Conservation (phyloP, 495 filamentous ascomycete genomes). For the Xylaria grammica region DNA sequence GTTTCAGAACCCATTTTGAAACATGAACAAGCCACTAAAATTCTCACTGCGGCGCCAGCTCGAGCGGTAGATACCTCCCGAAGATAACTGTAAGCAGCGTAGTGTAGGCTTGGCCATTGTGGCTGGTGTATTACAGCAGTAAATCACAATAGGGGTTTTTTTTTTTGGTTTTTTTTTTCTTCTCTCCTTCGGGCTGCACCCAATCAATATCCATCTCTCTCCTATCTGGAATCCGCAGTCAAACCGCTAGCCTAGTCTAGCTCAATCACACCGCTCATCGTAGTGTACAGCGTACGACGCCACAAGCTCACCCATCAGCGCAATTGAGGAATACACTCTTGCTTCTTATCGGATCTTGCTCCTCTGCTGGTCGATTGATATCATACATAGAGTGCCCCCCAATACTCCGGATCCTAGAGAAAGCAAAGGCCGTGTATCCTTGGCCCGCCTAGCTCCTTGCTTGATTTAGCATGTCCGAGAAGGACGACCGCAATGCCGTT, state of each 20-base stretch:
- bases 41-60: not conserved
- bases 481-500: constrained; percentile 28
- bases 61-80: not conserved
- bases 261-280: not conserved
- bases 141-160: no score
- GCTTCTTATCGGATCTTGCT: constrained; percentile 1
- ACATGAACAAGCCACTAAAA: not conserved
- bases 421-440: constrained; percentile 4
- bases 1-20: not conserved
- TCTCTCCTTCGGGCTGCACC: not conserved
- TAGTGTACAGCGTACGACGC: constrained; percentile 5
- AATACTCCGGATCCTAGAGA: not conserved
- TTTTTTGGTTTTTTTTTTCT: not conserved
- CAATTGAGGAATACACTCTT: constrained; percentile 10
- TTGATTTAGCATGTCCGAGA: constrained; percentile 33
- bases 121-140: no score
- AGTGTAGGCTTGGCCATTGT: constrained; percentile 6
- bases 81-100: not conserved
- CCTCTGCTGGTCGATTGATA: not conserved
- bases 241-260: not conserved
- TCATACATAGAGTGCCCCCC: not conserved
- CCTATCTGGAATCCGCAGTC: not conserved
- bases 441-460: constrained; percentile 10
- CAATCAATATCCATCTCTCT: not conserved
- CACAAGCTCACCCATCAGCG: constrained; percentile 4